Percentiles rank a stretch among this genome's conserved stretches.
phyloP scores from a whole-genome alignment of 2,329 filamentous ascomycete genomes.

The Balansia obtecta region DNA sequence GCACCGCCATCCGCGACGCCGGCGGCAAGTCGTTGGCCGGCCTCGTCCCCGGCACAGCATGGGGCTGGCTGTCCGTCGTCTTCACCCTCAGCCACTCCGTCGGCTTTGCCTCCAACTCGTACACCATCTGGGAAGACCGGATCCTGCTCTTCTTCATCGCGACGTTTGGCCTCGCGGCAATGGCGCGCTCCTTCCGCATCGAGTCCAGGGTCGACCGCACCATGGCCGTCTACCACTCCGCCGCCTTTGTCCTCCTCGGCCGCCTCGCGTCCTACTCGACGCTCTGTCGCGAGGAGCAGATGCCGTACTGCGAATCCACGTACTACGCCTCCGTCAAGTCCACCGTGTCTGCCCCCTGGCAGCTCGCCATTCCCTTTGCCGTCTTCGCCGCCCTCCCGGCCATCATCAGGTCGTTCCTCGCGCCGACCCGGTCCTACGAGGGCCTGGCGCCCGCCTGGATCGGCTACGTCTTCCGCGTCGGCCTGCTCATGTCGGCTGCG shows the following conservation, averaged over 20 bases:
- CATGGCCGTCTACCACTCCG: slow-evolving; percentile 71
- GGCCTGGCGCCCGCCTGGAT: slow-evolving; percentile 79
- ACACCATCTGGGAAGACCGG: slow-evolving; percentile 96
- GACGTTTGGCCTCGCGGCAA: slow-evolving; percentile 70
- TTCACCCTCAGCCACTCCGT: slow-evolving; percentile 81
- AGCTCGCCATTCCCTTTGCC: slow-evolving; percentile 68
- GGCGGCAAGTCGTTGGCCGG: slow-evolving; percentile 32
- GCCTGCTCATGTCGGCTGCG: slow-evolving; percentile 60
- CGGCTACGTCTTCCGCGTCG: slow-evolving; percentile 62
- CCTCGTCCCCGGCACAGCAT: slow-evolving; percentile 60
- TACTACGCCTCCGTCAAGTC: slow-evolving; percentile 90
- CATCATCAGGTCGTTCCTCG: slow-evolving; percentile 68
- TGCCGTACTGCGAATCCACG: slow-evolving; percentile 90
- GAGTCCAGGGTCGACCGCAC: slow-evolving; percentile 54
- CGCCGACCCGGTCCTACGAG: slow-evolving; percentile 74
- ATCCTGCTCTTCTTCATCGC: slow-evolving; percentile 85
- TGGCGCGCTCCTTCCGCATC: slow-evolving; percentile 64
- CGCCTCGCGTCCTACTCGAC: slow-evolving; percentile 77
- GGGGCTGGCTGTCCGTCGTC: slow-evolving; percentile 75
- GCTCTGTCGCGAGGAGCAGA: slow-evolving; percentile 93
- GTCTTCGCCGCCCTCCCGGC: slow-evolving; percentile 59
- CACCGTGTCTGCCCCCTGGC: slow-evolving; percentile 86
- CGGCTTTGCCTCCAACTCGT: slow-evolving; percentile 95
- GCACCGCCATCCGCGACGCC: slow-evolving; percentile 29
- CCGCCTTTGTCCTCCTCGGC: slow-evolving; percentile 68